Base-by-base conservation (phyloP, 2,329 filamentous ascomycete species). In the Alternaria sp. region DNA sequence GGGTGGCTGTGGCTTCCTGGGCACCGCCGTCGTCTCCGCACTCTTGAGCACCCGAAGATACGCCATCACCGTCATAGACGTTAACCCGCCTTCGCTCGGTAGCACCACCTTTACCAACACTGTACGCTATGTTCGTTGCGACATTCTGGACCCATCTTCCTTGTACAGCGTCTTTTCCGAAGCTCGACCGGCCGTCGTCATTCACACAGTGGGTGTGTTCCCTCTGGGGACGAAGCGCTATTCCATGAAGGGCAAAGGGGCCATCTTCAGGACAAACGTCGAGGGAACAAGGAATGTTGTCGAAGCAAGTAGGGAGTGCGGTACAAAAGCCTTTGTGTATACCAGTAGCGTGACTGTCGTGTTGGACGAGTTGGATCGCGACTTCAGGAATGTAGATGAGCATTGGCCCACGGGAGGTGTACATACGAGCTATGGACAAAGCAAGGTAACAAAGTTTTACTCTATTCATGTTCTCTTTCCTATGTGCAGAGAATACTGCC, bases 291-390 rank as follows among this genome's bases (percentile, higher is more conserved):
- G 85, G 68, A 89, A 91, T 69, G 87, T 97, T 53, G 84, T 98
- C 58, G 88, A 90, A 37, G 92, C 92, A 15, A 91, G 91, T 71
- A 87, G 87, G 75, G 84, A 87, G 69, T 86, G 81, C 41, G 90
- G 87, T 66, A 93, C 95, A 74, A 92, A 90, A 81, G 92, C 88
- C 0, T 89, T 98, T 68, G 92, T 98, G 50, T 97, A 95, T 82
- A 98, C 95, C 18, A 96, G 92, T 79, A 96, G 92, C 58, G 92
- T 92, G 57, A 96, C 93, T 64, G 91, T 97, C 65, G 85, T 97
- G 68, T 91, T 92, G 76, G 94, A 98, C 81, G 94, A 94, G 71
- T 59, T 83, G 26, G 84, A 86, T 65, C 87, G 83, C 64, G 92
- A 97, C 78, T 87, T 96, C 78, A 87, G 89, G 78, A 94, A 97